Base-by-base conservation (phyloP, 139 green algal genomes). In the Picochlorum costavermella region DNA sequence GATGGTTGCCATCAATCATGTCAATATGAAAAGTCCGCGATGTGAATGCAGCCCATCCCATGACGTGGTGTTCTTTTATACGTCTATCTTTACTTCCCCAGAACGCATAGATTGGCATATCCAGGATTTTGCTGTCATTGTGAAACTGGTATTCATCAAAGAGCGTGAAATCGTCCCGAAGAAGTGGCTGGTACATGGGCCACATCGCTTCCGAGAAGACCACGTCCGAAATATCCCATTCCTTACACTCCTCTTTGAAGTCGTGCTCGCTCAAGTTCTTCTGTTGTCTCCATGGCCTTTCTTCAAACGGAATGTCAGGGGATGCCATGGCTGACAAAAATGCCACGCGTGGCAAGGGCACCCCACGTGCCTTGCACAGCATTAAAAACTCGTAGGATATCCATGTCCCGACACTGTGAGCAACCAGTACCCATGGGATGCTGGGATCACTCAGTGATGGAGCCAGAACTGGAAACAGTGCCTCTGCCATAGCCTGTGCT, bases 271-370 rank as follows among this genome's bases (percentile, higher is more conserved):
- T 20, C 6, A 95, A 82, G 0, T 1, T 16, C 3, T 60, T 46
- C 67, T 95, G 81, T 73, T 73, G 79, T 30, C 72, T 64, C 89
- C 89, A 96, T 2, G 89, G 88, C 20, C 89, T 62, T 48, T 84
- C 1, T 1, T 62, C 36, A 33, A 65, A 10, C 0, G 76, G 81
- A 29, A 92, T 82, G 51, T 84, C 73, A 1, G 89, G 88, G 10
- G 78, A 59, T 2, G 86, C 77, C 87, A 96, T 94, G 25, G 79
- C 83, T 3, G 80, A 91, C n/a, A 96, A 64, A 65, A 88, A 94
- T 16, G 64, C 78, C 0, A 65, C 50, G 11, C 13, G 3, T 0
- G 89, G 88, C 75, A 82, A 62, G 0, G 79, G 77, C 20, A 94
- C 61, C 6, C 86, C 80, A 45, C 60, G 11, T 33, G 30, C 5